Evolutionary conservation across 352 stramenopile genomes (phyloP).

Genomic region (Globisporangium recalcitrans): DNA sequence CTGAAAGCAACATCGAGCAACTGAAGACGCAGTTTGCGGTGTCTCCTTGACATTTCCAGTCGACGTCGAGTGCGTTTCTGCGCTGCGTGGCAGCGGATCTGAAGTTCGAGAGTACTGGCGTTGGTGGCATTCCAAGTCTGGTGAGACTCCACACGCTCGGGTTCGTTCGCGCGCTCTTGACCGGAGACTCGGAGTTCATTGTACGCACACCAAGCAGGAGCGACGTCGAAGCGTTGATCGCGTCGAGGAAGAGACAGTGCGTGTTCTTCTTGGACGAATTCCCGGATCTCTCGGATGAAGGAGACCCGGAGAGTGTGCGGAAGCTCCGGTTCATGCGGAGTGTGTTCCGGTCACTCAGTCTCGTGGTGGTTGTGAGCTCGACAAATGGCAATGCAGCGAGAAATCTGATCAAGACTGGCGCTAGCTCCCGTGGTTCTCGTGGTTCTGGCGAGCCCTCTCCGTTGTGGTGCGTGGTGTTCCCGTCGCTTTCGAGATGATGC

Average conservation of each 20-base stretch:
- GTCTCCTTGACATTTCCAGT: too few species aligned
- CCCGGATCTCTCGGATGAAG: not conserved
- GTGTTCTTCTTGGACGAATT: constrained; percentile 1
- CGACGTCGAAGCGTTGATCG: not conserved
- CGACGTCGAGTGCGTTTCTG: not conserved
- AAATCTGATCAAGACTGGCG: not conserved
- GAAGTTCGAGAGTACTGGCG: not conserved
- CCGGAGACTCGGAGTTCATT: not conserved
- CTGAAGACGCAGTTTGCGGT: too few species aligned
- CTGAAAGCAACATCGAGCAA: too few species aligned
- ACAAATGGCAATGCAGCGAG: not conserved
- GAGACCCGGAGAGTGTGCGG: not conserved
- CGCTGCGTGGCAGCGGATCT: not conserved
- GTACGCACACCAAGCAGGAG: not conserved
- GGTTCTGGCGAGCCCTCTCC: not conserved
- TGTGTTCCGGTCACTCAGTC: not conserved
- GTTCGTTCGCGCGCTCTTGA: not conserved
- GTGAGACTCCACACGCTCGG: not conserved
- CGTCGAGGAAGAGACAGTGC: not conserved
- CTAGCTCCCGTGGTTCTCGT: not conserved
- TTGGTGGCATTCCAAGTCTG: not conserved
- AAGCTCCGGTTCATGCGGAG: not conserved
- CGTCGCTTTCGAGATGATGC: not conserved
- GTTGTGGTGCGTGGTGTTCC: not conserved
- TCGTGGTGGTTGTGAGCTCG: not conserved